A percentile compares a stretch with the other conserved stretches of the same genome.
These are phyloP conservation scores for Cryptococcus sp. DNA, from an alignment of 1,284 basidiomycete species.

Conservation along the genomic window DNA sequence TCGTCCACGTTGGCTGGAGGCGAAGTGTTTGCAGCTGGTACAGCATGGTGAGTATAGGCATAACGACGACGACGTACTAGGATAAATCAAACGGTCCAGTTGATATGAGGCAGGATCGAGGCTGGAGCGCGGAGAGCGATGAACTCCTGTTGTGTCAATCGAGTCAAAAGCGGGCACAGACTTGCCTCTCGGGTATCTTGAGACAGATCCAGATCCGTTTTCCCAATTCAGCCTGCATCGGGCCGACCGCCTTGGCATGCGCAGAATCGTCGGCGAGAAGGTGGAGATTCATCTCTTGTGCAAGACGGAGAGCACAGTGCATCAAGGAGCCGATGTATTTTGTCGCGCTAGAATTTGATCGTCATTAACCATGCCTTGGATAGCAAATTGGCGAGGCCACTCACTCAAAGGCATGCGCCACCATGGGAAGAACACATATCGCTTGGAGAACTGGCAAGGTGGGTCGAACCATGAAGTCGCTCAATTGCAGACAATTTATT, in stretches of 20 bases:
- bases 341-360: conserved; percentile 8
- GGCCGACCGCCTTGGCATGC: conserved; percentile 7
- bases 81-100: conserved; percentile 18
- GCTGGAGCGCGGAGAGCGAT: not conserved
- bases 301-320: conserved; percentile 23
- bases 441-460: conserved; percentile 17
- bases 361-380: not conserved
- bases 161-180: not conserved
- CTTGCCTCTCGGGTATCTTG: conserved; percentile 18
- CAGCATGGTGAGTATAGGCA: not conserved
- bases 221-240: conserved; percentile 12
- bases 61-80: not conserved
- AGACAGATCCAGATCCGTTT: conserved; percentile 24
- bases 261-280: conserved; percentile 9
- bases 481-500: conserved; percentile 19
- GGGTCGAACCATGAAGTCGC: conserved; percentile 21
- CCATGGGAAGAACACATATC: conserved; percentile 21
- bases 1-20: conserved; percentile 25
- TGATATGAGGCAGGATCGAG: conserved; percentile 19
- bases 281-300: conserved; percentile 23
- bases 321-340: conserved; percentile 19
- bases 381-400: not conserved
- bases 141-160: not conserved
- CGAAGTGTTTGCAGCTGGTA: conserved; percentile 15
- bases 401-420: conserved; percentile 26